Evolutionary conservation across 1,284 basidiomycete genomes (phyloP).

Genomic region (Cryptococcus neoformans): DNA sequence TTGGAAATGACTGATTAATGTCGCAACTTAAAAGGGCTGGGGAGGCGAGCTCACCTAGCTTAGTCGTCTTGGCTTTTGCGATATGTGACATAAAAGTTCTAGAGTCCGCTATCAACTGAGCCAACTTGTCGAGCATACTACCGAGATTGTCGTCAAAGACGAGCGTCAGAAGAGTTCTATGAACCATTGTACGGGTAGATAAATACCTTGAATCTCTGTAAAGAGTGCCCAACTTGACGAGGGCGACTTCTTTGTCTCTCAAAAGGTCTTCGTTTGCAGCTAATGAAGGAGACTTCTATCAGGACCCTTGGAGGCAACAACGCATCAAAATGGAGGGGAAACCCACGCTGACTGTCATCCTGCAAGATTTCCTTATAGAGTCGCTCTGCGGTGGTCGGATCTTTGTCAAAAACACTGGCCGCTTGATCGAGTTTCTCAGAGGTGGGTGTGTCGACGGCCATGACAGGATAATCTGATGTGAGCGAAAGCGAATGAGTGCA

Average conservation of each 20-base stretch:
- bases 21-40: neutral
- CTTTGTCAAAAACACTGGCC: too few relatives aligned
- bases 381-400: too few relatives aligned
- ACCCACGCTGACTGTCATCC: too few relatives aligned
- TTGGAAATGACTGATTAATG: neutral
- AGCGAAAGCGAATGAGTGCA: too few relatives aligned
- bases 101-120: constrained; percentile 81
- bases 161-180: too few relatives aligned
- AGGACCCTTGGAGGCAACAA: too few relatives aligned
- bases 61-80: constrained; percentile 97
- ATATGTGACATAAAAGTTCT: constrained; percentile 89
- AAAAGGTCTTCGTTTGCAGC: constrained; percentile 59
- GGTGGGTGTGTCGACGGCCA: too few relatives aligned
- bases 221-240: constrained; percentile 81
- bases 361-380: too few relatives aligned
- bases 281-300: too few relatives aligned
- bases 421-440: too few relatives aligned
- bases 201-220: constrained; percentile 81
- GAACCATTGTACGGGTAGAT: neutral
- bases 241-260: constrained; percentile 78
- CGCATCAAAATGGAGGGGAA: too few relatives aligned
- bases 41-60: constrained; percentile 66
- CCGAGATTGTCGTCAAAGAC: neutral
- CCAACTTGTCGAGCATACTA: constrained; percentile 81
- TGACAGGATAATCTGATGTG: too few relatives aligned